Base-by-base conservation (phyloP, 2,329 filamentous ascomycete species). In the Chaetomium strumarium region DNA sequence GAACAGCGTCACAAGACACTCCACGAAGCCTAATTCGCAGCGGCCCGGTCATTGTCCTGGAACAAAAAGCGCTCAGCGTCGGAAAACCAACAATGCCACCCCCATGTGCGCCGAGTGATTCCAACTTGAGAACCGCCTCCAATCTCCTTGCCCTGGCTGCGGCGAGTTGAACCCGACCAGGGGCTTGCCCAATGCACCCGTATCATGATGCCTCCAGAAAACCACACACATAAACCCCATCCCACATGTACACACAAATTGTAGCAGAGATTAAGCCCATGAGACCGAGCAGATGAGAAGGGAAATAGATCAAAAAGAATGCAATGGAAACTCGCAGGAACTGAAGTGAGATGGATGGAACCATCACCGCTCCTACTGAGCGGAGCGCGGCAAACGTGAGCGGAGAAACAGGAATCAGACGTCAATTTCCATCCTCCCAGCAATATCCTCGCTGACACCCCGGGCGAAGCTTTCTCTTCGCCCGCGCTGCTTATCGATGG, bases 381-480 rank as follows among this genome's bases (percentile, higher is more conserved):
- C 4, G 24, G 24, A 14, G 33, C 11, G 33, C 9, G 33, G 10
- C 33, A 4, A 34, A 10, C 33, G 33, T 14, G 33, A 34, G 9
- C 17, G 11, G 13, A 17, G 20, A 19, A 12, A 10, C n/a, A 14
- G 17, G 14, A 20, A 41, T 58, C 53, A 63, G 20, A 63, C 58
- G 67, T 75, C 81, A 60, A 85, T 77, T 62, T 85, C 82, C 80
- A 85, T 84, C 17, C 74, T 72, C 4, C 75, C 75, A 30, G 79
- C 80, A 43, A 85, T 74, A 56, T 85, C 82, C 66, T 85, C 81
- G 59, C 80, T 84, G 66, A 83, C 75, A 30, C 77, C 75, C 38
- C 81, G 73, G 41, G 80, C 71, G 8, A 72, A 70, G 40, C 70
- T 70, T 49, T 67, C 70, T 34, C 70, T 70, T 52, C 68, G 70